Evolutionary conservation across 2,329 filamentous ascomycete species (phyloP), one percentile per base, ranked within the genome.

Genomic region (Stagonosporopsis tanaceti): DNA sequence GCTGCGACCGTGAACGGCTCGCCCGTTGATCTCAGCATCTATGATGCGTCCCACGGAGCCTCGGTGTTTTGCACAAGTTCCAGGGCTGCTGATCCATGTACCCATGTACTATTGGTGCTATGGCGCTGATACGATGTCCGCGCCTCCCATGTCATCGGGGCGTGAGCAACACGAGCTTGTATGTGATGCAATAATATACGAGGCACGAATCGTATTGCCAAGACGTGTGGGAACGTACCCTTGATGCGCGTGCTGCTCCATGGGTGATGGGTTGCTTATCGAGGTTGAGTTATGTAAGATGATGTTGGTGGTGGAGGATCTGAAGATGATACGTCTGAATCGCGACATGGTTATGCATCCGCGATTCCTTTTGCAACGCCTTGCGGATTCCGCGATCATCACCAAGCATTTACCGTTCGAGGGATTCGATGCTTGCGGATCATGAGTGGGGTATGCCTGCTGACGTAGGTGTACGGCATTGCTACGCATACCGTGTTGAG

Each of bases 91-190:
- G 24, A 47, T 40, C 47, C 53, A 28, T 24, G 17, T 28, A 40
- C 47, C 35, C 30, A 56, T 48, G 44, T 24, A 20, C 20, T 20
- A 20, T 20, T 3, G 20, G 20, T 20, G 20, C 20, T 20, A 34
- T 41, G 24, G 48, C 20, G 15, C 27, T 40, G 44, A 57, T 45
- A 52, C 50, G 32, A 38, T 22, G 48, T 6, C 39, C 24, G 38
- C 54, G 54, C 54, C 54, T 45, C 54, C 48, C 39, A 57, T 57
- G 54, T 57, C 54, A 53, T 50, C 27, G 54, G 40, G 44, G 54
- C 48, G 42, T 48, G 48, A 39, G 39, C 22, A 47, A 48, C 48
- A 53, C 54, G 44, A 53, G 45, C 45, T 30, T 25, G 47, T 47
- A 41, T 37, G 42, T 57, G n/a, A 38, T 38, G 38, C 54, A 50